Evolutionary conservation across 768 basidiomycete species (phyloP).

Genomic region (Lyophyllum shimeji): DNA sequence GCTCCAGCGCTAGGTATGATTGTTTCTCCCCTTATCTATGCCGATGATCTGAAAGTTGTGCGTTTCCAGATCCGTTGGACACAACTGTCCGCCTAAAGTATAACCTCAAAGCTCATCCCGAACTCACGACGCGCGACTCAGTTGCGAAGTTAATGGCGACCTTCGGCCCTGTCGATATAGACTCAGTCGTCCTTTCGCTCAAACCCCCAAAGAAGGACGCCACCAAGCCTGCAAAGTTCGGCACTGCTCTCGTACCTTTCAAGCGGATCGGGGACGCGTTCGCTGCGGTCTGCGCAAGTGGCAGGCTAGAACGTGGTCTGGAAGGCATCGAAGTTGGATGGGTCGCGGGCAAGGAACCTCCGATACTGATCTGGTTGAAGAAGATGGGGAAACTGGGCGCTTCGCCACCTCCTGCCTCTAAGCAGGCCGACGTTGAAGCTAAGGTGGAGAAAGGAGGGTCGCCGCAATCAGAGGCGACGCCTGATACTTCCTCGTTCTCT

Average conservation of each 20-base stretch:
- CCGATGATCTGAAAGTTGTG: conserved; percentile 5
- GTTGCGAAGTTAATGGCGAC: conserved; percentile 52
- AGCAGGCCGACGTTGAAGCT: not conserved
- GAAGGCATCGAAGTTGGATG: conserved; percentile 69
- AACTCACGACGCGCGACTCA: conserved; percentile 49
- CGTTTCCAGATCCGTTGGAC: conserved; percentile 61
- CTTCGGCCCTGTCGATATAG: conserved; percentile 64
- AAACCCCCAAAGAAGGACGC: conserved; percentile 58
- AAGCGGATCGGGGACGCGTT: conserved; percentile 76
- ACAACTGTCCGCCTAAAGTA: conserved; percentile 79
- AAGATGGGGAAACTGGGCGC: conserved; percentile 64
- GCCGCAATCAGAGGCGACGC: conserved; percentile 29
- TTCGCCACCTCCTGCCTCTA: conserved; percentile 10
- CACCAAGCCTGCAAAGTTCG: conserved; percentile 60
- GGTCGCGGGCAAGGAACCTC: conserved; percentile 75
- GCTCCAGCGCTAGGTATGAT: conserved; percentile 57
- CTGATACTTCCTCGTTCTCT: conserved; percentile 44
- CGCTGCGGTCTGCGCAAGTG: conserved; percentile 66
- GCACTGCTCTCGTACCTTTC: conserved; percentile 75
- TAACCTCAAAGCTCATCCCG: conserved; percentile 53
- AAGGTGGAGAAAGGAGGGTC: conserved; percentile 21
- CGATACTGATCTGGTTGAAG: conserved; percentile 70
- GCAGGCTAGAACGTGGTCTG: conserved; percentile 48
- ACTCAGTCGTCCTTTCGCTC: conserved; percentile 66
- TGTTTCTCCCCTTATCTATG: not conserved